Evolutionary conservation across 805 yeast genomes (phyloP).

Genomic region (Danielia oregonensis): DNA sequence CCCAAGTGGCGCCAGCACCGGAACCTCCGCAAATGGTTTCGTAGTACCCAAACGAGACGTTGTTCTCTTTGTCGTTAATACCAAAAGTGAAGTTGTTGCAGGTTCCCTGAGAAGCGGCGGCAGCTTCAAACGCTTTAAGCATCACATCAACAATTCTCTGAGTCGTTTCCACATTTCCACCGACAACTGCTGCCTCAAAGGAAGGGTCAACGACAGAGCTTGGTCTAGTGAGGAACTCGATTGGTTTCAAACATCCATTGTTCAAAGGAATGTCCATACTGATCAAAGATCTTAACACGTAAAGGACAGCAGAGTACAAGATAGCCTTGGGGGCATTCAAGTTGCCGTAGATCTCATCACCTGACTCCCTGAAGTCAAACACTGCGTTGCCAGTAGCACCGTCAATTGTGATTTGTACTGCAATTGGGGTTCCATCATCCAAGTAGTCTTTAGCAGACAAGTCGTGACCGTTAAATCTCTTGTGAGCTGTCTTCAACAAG

Average conservation of each 20-base stretch:
- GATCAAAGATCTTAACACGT: conserved; percentile 81
- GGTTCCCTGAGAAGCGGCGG: conserved; percentile 96
- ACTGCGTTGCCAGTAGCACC: conserved; percentile 54
- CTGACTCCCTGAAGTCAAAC: conserved; percentile 84
- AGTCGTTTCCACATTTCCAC: conserved; percentile 90
- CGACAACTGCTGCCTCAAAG: conserved; percentile 84
- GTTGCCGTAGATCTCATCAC: conserved; percentile 85
- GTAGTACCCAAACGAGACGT: conserved; percentile 20
- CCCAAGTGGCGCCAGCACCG: conserved; percentile 19
- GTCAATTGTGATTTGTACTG: conserved; percentile 48
- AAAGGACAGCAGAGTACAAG: conserved; percentile 82
- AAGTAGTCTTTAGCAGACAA: conserved; percentile 46
- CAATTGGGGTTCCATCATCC: conserved; percentile 79
- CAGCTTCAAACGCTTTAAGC: conserved; percentile 78
- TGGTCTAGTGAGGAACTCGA: conserved; percentile 48
- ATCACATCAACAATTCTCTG: conserved; percentile 91
- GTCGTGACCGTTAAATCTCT: conserved; percentile 14
- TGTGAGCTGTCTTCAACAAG: conserved; percentile 16
- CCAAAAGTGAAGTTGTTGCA: conserved; percentile 95
- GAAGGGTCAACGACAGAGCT: conserved; percentile 60
- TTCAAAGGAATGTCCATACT: conserved; percentile 87
- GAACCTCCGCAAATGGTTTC: conserved; percentile 19
- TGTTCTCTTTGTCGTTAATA: conserved; percentile 52
- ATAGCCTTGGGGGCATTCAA: conserved; percentile 92
- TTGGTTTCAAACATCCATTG: conserved; percentile 86